These are phyloP conservation scores for Solanum pinnatisectum DNA, from an alignment of 257 asterid species.

Conservation along the genomic window DNA sequence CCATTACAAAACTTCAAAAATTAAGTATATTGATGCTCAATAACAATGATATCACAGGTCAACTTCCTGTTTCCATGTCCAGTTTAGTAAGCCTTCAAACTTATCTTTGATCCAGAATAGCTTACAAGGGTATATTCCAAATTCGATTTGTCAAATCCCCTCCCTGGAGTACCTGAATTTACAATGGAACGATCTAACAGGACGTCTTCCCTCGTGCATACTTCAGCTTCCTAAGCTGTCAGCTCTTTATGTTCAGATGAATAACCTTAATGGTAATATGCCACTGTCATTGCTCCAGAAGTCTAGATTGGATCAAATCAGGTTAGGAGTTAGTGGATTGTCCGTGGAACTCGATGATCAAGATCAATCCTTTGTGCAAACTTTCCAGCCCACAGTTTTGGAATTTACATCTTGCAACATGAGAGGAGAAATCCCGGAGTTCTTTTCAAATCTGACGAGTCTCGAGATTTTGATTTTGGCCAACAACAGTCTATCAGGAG, in stretches of 20 bases:
- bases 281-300: background rate
- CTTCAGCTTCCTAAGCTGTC: constrained; percentile 2
- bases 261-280: background rate
- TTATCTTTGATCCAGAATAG: background rate
- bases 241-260: background rate
- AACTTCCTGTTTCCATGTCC: background rate
- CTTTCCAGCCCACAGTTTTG: background rate
- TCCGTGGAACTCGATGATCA: background rate
- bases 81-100: background rate
- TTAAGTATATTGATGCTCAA: background rate
- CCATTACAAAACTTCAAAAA: background rate
- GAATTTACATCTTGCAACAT: background rate
- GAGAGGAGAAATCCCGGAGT: background rate
- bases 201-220: background rate
- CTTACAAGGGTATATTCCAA: background rate
- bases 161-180: background rate
- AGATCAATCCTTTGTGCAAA: background rate
- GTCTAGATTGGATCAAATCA: background rate
- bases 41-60: background rate
- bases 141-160: background rate
- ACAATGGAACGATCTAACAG: background rate
- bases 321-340: background rate
- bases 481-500: constrained; percentile 5
- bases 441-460: background rate
- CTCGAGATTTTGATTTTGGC: background rate